Conservation (phyloP, 352 stramenopile species). For the Aphanomyces stellatus region DNA sequence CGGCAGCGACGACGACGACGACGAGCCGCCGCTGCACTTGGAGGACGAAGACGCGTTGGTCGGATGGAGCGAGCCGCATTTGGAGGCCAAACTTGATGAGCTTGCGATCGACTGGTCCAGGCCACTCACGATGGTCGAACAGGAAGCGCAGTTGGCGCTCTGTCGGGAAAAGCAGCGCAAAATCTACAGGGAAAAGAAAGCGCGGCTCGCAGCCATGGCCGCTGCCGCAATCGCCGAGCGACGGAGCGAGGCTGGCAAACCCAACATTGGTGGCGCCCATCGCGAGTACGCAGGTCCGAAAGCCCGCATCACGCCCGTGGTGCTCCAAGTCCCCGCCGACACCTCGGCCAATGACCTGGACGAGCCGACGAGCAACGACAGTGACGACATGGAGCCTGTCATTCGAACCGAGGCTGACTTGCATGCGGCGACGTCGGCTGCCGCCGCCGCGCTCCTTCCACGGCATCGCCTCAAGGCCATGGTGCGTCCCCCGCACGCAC, state of each 20-base stretch:
- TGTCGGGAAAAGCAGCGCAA: neutral
- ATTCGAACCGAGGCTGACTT: neutral
- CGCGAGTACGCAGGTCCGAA: too few relatives aligned
- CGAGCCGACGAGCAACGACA: too few relatives aligned
- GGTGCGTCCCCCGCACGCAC: neutral
- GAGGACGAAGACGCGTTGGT: neutral
- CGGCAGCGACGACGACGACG: neutral
- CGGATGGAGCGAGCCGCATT: neutral
- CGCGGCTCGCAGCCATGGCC: neutral
- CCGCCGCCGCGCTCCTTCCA: neutral
- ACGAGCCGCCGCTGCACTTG: neutral
- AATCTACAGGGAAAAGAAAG: neutral
- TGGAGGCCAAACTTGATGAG: neutral
- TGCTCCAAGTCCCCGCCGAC: neutral
- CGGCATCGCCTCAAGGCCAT: neutral
- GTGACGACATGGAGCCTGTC: too few relatives aligned
- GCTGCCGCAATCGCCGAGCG: neutral
- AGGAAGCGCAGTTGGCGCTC: neutral
- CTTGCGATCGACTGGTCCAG: conserved; percentile 4
- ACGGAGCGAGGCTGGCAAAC: neutral
- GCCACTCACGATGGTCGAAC: neutral
- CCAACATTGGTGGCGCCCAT: neutral
- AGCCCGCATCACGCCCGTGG: neutral
- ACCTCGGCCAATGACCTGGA: neutral
- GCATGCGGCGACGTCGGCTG: neutral